A percentile compares a stretch with the other conserved stretches of the same genome.
Evolutionary conservation across 2,329 filamentous ascomycete species (phyloP).

Genomic region (Scedosporium apiospermum): DNA sequence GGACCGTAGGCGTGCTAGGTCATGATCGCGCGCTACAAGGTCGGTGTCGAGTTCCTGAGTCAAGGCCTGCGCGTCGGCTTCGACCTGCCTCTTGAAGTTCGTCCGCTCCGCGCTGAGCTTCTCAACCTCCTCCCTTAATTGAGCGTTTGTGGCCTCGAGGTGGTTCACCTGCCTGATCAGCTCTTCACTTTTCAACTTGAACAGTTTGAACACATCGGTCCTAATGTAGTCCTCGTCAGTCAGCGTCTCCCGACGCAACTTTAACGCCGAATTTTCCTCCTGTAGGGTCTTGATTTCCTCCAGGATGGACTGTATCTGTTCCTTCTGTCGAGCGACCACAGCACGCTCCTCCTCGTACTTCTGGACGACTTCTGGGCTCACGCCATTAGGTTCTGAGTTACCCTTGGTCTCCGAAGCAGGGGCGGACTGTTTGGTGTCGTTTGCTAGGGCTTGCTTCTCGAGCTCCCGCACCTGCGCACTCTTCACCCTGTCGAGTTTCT

Average conservation of each 20-base stretch:
- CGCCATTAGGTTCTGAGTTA: conserved; percentile 46
- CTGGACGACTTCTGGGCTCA: conserved; percentile 59
- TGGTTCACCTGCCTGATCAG: conserved; percentile 87
- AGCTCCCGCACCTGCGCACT: conserved; percentile 86
- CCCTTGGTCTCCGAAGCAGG: conserved; percentile 36
- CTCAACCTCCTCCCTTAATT: conserved; percentile 74
- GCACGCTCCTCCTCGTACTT: conserved; percentile 72
- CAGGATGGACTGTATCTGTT: conserved; percentile 73
- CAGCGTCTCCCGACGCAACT: conserved; percentile 55
- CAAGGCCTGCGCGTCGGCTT: conserved; percentile 65
- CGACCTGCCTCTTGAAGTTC: conserved; percentile 68
- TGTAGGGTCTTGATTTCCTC: conserved; percentile 65
- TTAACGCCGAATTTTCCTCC: conserved; percentile 71
- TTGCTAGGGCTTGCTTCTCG: conserved; percentile 77
- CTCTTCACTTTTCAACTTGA: conserved; percentile 86
- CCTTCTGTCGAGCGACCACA: conserved; percentile 71
- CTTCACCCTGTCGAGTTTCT: conserved; percentile 81
- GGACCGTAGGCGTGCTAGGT: conserved; percentile 77
- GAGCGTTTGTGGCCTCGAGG: conserved; percentile 78
- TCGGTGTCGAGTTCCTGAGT: conserved; percentile 75
- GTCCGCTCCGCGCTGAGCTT: conserved; percentile 80
- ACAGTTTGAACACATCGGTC: conserved; percentile 85
- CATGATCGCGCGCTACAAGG: conserved; percentile 69
- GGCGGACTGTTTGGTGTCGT: conserved; percentile 39
- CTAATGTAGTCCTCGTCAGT: conserved; percentile 91